Evolutionary conservation across 306 rosid genomes (phyloP), one percentile per base, ranked within the genome.

Genomic region (Spatholobus suberectus): DNA sequence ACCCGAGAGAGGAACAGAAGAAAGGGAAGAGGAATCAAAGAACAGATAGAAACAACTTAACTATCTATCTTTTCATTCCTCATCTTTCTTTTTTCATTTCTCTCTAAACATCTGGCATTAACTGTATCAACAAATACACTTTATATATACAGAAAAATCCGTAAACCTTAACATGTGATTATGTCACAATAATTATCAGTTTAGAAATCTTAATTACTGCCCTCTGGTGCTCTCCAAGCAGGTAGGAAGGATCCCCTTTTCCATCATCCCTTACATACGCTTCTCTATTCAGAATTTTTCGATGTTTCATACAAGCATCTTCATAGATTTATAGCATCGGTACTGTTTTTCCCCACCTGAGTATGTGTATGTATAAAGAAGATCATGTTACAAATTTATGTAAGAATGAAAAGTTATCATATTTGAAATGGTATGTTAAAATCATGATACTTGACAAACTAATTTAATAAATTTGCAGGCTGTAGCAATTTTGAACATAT

Each of bases 21-120:
- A n/a, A n/a, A n/a, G 54, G 34, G 38, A 34, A 70, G 43, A 57
- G 8, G 47, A 72, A 73, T 41, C 63, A 61, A 57, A 82, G 43
- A 77, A 70, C 67, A 80, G 85, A 82, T 59, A 85, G 78, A 61
- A 65, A 43, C 21, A 67, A 32, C n/a, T n/a, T n/a, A n/a, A n/a
- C 80, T 80, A 62, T 82, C 89, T 76, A 69, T 54, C 82, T 83
- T 84, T 73, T 77, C 41, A 35, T 61, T 80, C 46, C 51, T 54
- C 41, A 3, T 51, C 54, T 38, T 54, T 26, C 23, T 57, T 55
- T 43, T 49, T 70, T 20, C 71, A 24, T 71, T 81, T 74, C 81
- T 81, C 59, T 81, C 77, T 40, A 55, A 84, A 46, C 12, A 27
- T 27, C 8, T 72, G 17, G 11, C 24, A 24, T 62, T 17, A 32